Percentiles rank a stretch among this genome's conserved stretches.
Evolutionary conservation across 768 basidiomycete species (phyloP).

Genomic region (Rhodotorula toruloides): DNA sequence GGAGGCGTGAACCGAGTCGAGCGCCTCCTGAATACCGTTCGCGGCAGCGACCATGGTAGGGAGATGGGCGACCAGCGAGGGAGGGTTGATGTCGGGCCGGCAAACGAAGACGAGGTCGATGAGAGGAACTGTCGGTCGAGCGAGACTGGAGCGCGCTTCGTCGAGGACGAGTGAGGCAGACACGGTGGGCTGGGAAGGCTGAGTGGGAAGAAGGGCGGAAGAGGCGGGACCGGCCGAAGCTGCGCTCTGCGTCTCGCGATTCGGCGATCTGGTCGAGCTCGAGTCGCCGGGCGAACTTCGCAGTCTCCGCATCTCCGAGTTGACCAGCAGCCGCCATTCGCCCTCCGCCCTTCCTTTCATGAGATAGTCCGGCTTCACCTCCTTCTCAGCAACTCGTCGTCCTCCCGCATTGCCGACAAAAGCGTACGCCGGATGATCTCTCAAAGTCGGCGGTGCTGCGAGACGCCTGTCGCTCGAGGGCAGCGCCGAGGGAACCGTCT

Average conservation of each 20-base stretch:
- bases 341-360: neutral
- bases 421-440: slow-evolving; percentile 13
- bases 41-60: slow-evolving; percentile 70
- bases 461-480: neutral
- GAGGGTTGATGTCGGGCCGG: slow-evolving; percentile 67
- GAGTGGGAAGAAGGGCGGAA: neutral
- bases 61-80: slow-evolving; percentile 65
- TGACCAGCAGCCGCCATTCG: neutral
- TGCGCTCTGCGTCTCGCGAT: too few relatives aligned
- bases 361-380: too few relatives aligned
- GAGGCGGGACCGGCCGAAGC: too few relatives aligned
- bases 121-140: slow-evolving; percentile 38
- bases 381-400: too few relatives aligned
- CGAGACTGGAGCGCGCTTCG: slow-evolving; percentile 7
- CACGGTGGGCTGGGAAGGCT: neutral
- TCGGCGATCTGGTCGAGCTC: too few relatives aligned
- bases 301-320: slow-evolving; percentile 16
- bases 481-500: too few relatives aligned
- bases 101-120: slow-evolving; percentile 60
- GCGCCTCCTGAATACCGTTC: slow-evolving; percentile 51
- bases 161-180: neutral
- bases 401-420: too few relatives aligned
- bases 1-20: slow-evolving; percentile 39
- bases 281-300: neutral
- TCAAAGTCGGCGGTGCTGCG: slow-evolving; percentile 10